Percentiles rank a stretch among this genome's conserved stretches.
Conservation (phyloP, 1,284 basidiomycete species). For the Trichosporon inkin region DNA sequence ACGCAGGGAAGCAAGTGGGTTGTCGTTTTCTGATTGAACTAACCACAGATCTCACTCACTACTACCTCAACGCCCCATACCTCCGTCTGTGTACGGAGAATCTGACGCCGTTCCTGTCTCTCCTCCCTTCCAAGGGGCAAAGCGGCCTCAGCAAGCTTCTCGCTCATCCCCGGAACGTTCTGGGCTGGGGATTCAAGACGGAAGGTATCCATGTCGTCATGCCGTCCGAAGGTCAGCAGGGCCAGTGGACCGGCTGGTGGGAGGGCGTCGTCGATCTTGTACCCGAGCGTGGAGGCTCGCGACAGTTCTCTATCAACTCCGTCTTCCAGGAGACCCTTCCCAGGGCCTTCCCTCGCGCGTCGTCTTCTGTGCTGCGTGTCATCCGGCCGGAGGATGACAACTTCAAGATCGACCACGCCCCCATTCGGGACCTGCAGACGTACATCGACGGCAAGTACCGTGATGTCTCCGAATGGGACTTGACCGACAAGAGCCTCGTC, state of each 20-base stretch:
- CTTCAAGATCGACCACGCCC: constrained; percentile 17
- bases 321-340: constrained; percentile 68
- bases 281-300: constrained; percentile 56
- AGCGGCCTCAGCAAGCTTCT: constrained; percentile 82
- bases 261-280: constrained; percentile 79
- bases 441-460: constrained; percentile 38
- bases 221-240: constrained; percentile 27
- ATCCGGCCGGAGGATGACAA: constrained; percentile 26
- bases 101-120: constrained; percentile 88
- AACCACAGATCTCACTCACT: constrained; percentile 32
- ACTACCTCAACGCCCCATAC: constrained; percentile 62
- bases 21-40: neutral
- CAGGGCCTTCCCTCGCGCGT: constrained; percentile 57
- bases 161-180: constrained; percentile 84
- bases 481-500: constrained; percentile 19
- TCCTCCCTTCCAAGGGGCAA: constrained; percentile 86
- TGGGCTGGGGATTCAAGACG: constrained; percentile 67
- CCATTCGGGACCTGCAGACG: neutral
- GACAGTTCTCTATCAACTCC: constrained; percentile 70
- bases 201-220: constrained; percentile 47
- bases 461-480: constrained; percentile 51
- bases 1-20: constrained; percentile 14
- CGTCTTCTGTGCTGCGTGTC: constrained; percentile 48
- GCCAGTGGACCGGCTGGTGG: constrained; percentile 65
- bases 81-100: constrained; percentile 93